Evolutionary conservation across 305 asterid genomes (phyloP).

Genomic region (Striga hermonthica): DNA sequence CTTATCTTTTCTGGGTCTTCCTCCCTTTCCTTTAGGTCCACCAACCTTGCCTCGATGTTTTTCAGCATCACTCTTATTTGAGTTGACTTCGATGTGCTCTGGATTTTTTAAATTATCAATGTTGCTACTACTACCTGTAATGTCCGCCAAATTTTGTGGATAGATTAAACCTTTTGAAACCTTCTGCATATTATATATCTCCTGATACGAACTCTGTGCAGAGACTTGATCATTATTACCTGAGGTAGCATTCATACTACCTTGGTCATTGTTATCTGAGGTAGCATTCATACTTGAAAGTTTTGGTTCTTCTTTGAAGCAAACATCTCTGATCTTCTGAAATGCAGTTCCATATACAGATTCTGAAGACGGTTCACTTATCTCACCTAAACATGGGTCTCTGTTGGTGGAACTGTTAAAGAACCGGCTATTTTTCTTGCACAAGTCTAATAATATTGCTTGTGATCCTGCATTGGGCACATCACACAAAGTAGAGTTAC

Average conservation of each 20-base stretch:
- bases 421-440: conserved; percentile 34
- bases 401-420: conserved; percentile 31
- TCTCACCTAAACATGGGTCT: conserved; percentile 45
- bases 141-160: conserved; percentile 42
- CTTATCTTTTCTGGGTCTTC: conserved; percentile 53
- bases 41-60: conserved; percentile 37
- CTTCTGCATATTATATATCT: conserved; percentile 38
- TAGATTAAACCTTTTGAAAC: conserved; percentile 34
- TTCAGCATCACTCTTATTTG: conserved; percentile 38
- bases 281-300: conserved; percentile 36
- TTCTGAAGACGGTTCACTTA: conserved; percentile 64
- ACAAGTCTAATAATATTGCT: conserved; percentile 31
- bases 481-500: conserved; percentile 33
- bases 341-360: conserved; percentile 51
- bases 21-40: conserved; percentile 47
- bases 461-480: conserved; percentile 38
- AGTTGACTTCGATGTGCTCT: conserved; percentile 45
- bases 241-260: conserved; percentile 32
- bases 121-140: conserved; percentile 48
- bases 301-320: conserved; percentile 35
- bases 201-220: conserved; percentile 35
- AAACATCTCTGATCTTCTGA: conserved; percentile 35
- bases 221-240: conserved; percentile 31
- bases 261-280: conserved; percentile 40
- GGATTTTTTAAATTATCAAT: conserved; percentile 40